Evolutionary conservation across 164 flowering plant genomes (phyloP), one percentile per base, ranked within the genome.

Genomic region (Berberis thunbergii): DNA sequence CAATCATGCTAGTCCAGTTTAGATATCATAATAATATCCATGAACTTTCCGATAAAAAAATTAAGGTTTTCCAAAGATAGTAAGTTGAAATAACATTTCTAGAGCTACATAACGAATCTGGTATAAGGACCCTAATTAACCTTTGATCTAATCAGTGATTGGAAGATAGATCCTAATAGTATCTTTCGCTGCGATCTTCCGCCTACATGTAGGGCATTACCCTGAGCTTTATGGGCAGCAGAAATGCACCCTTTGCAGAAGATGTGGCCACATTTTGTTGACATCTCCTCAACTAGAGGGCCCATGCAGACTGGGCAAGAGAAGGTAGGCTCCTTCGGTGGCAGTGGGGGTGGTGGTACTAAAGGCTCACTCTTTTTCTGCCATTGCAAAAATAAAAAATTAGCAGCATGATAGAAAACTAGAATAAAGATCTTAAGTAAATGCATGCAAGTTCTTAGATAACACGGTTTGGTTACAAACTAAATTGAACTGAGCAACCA

Each of bases 191-290:
- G 77, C 70, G 38, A 89, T 75, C 66, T 67, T 81, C 67, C 77
- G 79, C 74, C 97, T 75, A 69, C 99, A 94, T 0, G 96, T 83
- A 3, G 99, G 99, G 54, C 99, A 94, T 74, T 87, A 61, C 57
- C 60, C 79, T 87, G 89, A 11, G 75, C 72, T 41, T 75, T 41
- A 50, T 91, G 69, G 60, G 91, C 87, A 70, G 83, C 64, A 72
- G 75, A 78, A 59, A 94, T 94, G 79, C 97, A 94, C n/a, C 52
- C 46, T 72, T 81, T 86, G 70, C 99, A 91, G 76, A 94, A 94
- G 3, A 94, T 94, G 69, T 91, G 98, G 41, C 99, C 99, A 74
- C 99, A 91, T 65, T 77, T 88, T 8, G 99, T 91, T 44, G 96
- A 74, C 70, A 58, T 80, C 75, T 81, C 96, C 69, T 89, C 91